Evolutionary conservation across 163 green algal species (phyloP), one percentile per base, ranked within the genome.

Genomic region (Scenedesmus sp.): DNA sequence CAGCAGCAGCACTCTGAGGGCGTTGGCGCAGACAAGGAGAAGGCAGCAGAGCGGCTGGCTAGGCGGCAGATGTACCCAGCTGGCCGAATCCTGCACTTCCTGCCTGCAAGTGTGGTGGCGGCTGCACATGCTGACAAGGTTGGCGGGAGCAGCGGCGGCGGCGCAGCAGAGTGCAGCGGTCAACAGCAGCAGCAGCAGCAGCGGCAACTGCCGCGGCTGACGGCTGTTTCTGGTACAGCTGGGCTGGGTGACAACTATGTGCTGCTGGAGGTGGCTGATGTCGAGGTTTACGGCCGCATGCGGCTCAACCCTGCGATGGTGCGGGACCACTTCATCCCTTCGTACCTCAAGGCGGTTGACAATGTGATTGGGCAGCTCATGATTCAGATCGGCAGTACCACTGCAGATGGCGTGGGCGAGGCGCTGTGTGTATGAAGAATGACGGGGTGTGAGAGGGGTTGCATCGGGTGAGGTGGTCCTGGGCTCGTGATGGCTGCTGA

Each of bases 51-150:
- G 89, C 85, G 89, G 52, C 82, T 18, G 16, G 85, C 81, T 23
- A 62, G 82, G 74, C 95, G 96, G 15, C 86, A 94, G 73, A 95
- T 98, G 81, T 98, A 98, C 89, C 97, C 97, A 16, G 97, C 96
- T 18, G 97, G 97, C 66, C 90, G 96, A 12, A 96, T 99, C 34
- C 84, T 98, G 88, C 97, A 99, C 92, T 92, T 99, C 23, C 95
- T 99, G 70, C 97, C 97, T 6, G 88, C 91, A 0, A 59, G 13
- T 64, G 88, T 90, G 18, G 13, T 92, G 20, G 85, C 67, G 77
- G 46, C 66, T 6, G 91, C 15, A 76, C 62, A 85, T 46, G 90
- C 92, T 15, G 87, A 54, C 74, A 60, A n/a, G 57, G 46, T 0
- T 23, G 70, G n/a, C 26, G 16, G 7, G 5, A 73, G 52, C 52